phyloP scores from a whole-genome alignment of 1,284 basidiomycete genomes.

The Cryptococcus depauperatus region DNA sequence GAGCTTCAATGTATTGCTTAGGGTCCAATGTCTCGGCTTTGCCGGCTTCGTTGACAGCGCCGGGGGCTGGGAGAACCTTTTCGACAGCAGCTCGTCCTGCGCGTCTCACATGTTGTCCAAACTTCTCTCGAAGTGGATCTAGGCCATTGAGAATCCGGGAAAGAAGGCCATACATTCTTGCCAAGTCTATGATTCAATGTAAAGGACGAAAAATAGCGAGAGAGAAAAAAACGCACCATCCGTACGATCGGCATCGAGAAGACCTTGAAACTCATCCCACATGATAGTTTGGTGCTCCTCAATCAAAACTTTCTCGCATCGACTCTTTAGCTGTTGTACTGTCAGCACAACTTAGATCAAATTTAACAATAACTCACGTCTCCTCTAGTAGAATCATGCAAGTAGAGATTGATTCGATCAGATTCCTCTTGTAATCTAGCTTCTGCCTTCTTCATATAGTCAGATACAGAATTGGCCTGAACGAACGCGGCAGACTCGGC shows the following conservation, averaged over 20 bases:
- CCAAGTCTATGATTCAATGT: conserved; percentile 54
- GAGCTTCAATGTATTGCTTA: conserved; percentile 86
- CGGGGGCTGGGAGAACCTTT: conserved; percentile 55
- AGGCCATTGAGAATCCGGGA: conserved; percentile 83
- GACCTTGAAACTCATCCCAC: conserved; percentile 88
- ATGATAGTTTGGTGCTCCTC: conserved; percentile 77
- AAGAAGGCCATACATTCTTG: conserved; percentile 89
- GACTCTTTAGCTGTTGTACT: conserved; percentile 57
- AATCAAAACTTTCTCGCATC: conserved; percentile 89
- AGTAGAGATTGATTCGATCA: conserved; percentile 87
- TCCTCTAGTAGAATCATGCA: conserved; percentile 80
- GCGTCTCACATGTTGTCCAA: conserved; percentile 90
- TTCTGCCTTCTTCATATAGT: conserved; percentile 96
- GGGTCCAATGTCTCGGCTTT: conserved; percentile 60
- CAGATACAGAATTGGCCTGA: conserved; percentile 80
- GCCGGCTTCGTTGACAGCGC: conserved; percentile 54
- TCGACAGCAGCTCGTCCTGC: conserved; percentile 76
- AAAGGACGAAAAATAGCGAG: neutral
- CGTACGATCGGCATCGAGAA: conserved; percentile 88
- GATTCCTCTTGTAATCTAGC: conserved; percentile 88
- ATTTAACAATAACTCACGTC: conserved; percentile 44
- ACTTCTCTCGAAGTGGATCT: conserved; percentile 83
- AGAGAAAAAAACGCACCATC: conserved; percentile 47
- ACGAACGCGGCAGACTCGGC: conserved; percentile 86
- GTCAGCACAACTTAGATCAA: neutral